phyloP scores from a whole-genome alignment of 176 grass and related monocot species.

The Phoenix roebelenii region DNA sequence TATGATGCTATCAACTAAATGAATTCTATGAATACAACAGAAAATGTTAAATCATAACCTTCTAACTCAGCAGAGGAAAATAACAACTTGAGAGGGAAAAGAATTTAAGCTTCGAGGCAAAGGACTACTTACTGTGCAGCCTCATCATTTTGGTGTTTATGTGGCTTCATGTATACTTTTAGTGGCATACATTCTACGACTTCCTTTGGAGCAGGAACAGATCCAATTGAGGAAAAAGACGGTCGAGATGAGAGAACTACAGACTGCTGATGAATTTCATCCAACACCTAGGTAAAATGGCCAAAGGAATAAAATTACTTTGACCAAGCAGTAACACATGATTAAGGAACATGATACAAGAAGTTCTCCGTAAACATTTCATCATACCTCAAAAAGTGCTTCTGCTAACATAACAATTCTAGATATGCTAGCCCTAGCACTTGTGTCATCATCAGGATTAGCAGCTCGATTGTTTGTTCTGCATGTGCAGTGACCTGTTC shows the following conservation, averaged over 20 bases:
- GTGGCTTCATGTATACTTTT: conserved; percentile 62
- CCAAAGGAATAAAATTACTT: neutral
- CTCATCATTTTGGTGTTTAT: conserved; percentile 56
- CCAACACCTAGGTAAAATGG: conserved; percentile 61
- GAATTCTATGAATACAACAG: too few relatives aligned
- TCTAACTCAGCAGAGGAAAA: too few relatives aligned
- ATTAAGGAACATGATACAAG: too few relatives aligned
- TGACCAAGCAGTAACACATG: conserved; percentile 6
- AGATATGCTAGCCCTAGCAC: conserved; percentile 81
- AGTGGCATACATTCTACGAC: conserved; percentile 72
- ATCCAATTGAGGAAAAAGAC: conserved; percentile 88
- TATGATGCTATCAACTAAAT: too few relatives aligned
- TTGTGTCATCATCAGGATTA: conserved; percentile 78
- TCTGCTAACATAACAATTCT: conserved; percentile 98
- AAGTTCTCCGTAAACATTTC: neutral
- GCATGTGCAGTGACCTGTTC: conserved; percentile 79
- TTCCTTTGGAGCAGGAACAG: conserved; percentile 85
- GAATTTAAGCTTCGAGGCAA: conserved; percentile 4
- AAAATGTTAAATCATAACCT: too few relatives aligned
- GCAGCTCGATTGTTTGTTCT: conserved; percentile 40
- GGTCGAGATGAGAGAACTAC: conserved; percentile 68
- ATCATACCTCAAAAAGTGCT: conserved; percentile 84
- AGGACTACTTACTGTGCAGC: conserved; percentile 56
- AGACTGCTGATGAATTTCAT: conserved; percentile 99
- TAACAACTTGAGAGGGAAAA: neutral